Conservation (phyloP, 2,329 filamentous ascomycete species). For the Neofusicoccum laricinum region DNA sequence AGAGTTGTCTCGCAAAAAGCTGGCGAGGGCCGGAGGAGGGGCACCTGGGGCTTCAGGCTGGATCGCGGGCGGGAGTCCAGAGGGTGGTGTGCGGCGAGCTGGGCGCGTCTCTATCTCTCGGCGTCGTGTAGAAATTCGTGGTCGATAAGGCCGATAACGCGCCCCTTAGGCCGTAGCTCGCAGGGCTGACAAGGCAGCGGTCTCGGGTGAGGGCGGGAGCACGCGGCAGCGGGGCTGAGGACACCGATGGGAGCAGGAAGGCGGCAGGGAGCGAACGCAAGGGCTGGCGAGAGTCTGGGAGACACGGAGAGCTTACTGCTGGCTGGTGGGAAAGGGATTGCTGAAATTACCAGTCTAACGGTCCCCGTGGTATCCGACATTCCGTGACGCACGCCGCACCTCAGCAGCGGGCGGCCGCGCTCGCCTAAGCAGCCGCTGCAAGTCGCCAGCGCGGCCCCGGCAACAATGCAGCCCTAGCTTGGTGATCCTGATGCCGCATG, state of each 20-base stretch:
- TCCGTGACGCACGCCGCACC: not conserved
- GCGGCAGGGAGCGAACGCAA: not conserved
- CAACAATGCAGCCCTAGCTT: not conserved
- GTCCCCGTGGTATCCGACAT: not conserved
- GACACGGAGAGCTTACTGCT: not conserved
- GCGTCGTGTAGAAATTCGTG: slow-evolving; percentile 4
- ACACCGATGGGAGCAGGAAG: not conserved
- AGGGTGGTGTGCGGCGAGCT: not conserved
- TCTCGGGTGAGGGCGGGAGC: not conserved
- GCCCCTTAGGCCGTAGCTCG: slow-evolving; percentile 2
- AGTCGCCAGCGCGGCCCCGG: not conserved
- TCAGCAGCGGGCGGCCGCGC: not conserved
- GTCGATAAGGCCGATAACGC: slow-evolving; percentile 7
- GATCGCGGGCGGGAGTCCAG: not conserved
- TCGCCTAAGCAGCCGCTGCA: slow-evolving; percentile 3
- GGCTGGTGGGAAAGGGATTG: slow-evolving; percentile 6
- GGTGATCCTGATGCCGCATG: slow-evolving; percentile 1
- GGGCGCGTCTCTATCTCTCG: slow-evolving; percentile 1
- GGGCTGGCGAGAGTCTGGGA: not conserved
- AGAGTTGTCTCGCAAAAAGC: not conserved
- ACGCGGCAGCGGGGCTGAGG: not conserved
- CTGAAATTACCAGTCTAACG: slow-evolving; percentile 5
- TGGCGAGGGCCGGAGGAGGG: not conserved
- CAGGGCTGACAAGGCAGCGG: slow-evolving; percentile 9
- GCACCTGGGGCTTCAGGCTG: not conserved